A percentile compares a stretch with the other conserved stretches of the same genome.
phyloP scores from a whole-genome alignment of 192 early-diverging fungal genomes.

The Endogone sp. region DNA sequence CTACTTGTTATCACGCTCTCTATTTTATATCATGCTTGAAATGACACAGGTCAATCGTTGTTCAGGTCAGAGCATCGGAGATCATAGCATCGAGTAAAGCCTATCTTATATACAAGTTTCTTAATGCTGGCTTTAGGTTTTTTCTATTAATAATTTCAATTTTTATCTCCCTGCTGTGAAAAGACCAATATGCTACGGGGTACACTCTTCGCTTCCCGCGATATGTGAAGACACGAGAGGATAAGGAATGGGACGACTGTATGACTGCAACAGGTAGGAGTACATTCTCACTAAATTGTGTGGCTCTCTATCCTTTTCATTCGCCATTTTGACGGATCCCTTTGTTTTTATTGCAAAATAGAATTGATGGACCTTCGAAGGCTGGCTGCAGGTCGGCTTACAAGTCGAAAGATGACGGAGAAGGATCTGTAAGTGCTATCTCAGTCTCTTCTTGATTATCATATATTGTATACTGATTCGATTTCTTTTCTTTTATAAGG shows the following conservation, averaged over 20 bases:
- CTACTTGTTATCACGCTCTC: too few species aligned
- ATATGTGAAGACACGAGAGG: constrained; percentile 59
- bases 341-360: constrained; percentile 5
- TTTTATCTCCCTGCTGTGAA: not conserved
- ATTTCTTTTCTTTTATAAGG: not conserved
- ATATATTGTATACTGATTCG: not conserved
- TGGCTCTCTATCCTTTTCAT: not conserved
- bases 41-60: constrained; percentile 55
- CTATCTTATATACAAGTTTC: not conserved
- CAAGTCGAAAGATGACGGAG: constrained; percentile 10
- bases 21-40: too few species aligned
- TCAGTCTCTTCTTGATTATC: not conserved
- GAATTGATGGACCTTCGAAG: constrained; percentile 17
- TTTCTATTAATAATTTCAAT: not conserved
- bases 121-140: not conserved
- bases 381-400: constrained; percentile 1
- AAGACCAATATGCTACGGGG: constrained; percentile 49
- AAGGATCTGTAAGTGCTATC: not conserved
- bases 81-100: constrained; percentile 39
- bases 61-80: constrained; percentile 65
- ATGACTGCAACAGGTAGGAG: constrained; percentile 39
- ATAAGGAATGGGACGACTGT: constrained; percentile 51
- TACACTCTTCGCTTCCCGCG: constrained; percentile 78
- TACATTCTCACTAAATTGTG: not conserved
- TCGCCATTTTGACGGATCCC: too few species aligned